Conservation (phyloP, 441 rosid genomes). For the Arabidopsis hybrid region DNA sequence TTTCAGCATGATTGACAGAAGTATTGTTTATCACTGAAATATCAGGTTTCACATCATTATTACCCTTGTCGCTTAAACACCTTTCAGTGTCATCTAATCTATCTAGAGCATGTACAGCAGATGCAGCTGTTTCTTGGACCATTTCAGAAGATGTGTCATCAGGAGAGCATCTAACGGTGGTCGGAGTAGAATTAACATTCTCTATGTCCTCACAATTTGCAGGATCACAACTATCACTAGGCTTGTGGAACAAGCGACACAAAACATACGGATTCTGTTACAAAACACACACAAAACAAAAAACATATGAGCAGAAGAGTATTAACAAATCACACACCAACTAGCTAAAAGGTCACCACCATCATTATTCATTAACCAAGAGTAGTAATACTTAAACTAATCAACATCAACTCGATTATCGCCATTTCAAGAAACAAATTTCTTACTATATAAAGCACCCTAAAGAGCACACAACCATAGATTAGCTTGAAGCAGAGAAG, state of each 20-base stretch:
- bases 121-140: slow-evolving; percentile 60
- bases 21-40: slow-evolving; percentile 48
- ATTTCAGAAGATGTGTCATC: slow-evolving; percentile 73
- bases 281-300: slow-evolving; percentile 1
- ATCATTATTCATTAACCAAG: neutral
- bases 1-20: slow-evolving; percentile 54
- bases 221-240: slow-evolving; percentile 54
- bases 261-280: slow-evolving; percentile 73
- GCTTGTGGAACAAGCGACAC: slow-evolving; percentile 80
- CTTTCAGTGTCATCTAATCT: slow-evolving; percentile 47
- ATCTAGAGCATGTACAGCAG: slow-evolving; percentile 41
- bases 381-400: neutral
- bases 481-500: neutral
- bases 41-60: slow-evolving; percentile 42
- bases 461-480: neutral
- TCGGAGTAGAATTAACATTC: slow-evolving; percentile 58
- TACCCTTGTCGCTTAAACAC: slow-evolving; percentile 48
- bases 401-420: neutral
- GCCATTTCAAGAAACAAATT: neutral
- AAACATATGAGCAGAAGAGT: neutral
- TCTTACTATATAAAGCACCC: neutral
- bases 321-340: slow-evolving; percentile 4
- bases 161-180: slow-evolving; percentile 59
- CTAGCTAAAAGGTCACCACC: neutral
- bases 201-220: slow-evolving; percentile 61